phyloP scores from a whole-genome alignment of 148 eudicot genomes.

The Pharnaceum exiguum region DNA sequence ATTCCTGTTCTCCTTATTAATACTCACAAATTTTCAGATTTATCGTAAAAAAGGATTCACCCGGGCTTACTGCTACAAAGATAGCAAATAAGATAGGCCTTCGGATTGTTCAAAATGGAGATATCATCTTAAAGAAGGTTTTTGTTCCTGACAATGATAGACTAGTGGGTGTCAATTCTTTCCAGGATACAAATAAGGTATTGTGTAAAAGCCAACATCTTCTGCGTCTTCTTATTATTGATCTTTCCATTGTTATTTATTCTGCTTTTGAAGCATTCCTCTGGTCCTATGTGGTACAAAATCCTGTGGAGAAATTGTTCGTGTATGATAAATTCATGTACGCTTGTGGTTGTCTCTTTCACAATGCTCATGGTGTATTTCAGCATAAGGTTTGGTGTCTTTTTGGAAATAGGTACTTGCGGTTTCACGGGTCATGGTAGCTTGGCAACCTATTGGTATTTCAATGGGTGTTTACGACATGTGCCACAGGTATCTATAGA shows the following conservation, averaged over 20 bases:
- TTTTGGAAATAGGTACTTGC: slow-evolving; percentile 71
- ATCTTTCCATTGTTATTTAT: background rate
- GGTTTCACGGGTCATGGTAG: slow-evolving; percentile 91
- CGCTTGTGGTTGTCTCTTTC: too few relatives aligned
- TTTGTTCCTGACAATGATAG: slow-evolving; percentile 88
- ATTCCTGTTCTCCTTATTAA: background rate
- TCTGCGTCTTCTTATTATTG: background rate
- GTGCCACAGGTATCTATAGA: slow-evolving; percentile 76
- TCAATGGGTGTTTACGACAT: slow-evolving; percentile 95
- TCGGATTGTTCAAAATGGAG: slow-evolving; percentile 93
- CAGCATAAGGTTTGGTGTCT: too few relatives aligned
- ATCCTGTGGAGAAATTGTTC: too few relatives aligned
- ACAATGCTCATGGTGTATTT: background rate
- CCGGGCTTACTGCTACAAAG: slow-evolving; percentile 81
- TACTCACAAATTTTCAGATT: slow-evolving; percentile 37
- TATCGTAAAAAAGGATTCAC: slow-evolving; percentile 68
- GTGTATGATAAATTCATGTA: too few relatives aligned
- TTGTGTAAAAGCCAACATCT: background rate
- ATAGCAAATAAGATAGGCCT: slow-evolving; percentile 85
- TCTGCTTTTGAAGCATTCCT: background rate
- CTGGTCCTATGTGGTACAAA: too few relatives aligned
- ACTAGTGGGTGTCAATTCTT: slow-evolving; percentile 83
- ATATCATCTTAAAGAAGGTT: slow-evolving; percentile 62
- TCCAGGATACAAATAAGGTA: slow-evolving; percentile 92
- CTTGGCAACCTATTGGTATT: slow-evolving; percentile 98